phyloP scores from a whole-genome alignment of 73 alveolate species.

The Paramecium pentaurelia region DNA sequence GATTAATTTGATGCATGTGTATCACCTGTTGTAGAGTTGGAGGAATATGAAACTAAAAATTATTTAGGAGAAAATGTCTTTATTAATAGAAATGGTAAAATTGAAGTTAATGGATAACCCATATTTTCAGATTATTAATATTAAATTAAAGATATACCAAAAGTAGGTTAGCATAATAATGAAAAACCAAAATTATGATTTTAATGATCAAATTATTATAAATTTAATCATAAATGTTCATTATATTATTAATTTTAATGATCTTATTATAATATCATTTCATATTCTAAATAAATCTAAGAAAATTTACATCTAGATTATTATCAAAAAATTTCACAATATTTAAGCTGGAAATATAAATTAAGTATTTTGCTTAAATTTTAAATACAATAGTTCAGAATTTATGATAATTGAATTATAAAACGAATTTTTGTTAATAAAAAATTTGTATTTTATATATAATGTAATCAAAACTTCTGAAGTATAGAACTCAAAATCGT shows the following conservation, averaged over 20 bases:
- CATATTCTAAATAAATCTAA: neutral
- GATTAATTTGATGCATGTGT: conserved; percentile 3
- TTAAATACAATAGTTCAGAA: neutral
- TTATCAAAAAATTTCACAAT: too few relatives aligned
- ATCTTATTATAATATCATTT: neutral
- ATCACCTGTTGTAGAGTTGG: conserved; percentile 29
- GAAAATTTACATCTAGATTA: too few relatives aligned
- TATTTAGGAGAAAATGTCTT: neutral
- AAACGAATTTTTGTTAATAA: neutral
- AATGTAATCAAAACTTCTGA: neutral
- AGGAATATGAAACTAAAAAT: neutral
- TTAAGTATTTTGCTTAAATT: neutral
- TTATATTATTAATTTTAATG: too few relatives aligned
- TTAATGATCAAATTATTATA: neutral
- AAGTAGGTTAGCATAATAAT: neutral
- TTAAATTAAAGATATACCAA: neutral
- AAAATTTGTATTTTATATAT: neutral
- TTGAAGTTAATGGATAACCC: neutral
- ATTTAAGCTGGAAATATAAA: neutral
- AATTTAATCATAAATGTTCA: neutral
- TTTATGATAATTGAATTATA: neutral
- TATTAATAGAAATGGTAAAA: neutral
- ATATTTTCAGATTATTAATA: neutral
- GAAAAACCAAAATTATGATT: neutral
- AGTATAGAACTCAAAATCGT: neutral